A percentile compares a stretch with the other conserved stretches of the same genome.
Evolutionary conservation across 2,329 filamentous ascomycete species (phyloP).

Genomic region (Escovopsis sp.): DNA sequence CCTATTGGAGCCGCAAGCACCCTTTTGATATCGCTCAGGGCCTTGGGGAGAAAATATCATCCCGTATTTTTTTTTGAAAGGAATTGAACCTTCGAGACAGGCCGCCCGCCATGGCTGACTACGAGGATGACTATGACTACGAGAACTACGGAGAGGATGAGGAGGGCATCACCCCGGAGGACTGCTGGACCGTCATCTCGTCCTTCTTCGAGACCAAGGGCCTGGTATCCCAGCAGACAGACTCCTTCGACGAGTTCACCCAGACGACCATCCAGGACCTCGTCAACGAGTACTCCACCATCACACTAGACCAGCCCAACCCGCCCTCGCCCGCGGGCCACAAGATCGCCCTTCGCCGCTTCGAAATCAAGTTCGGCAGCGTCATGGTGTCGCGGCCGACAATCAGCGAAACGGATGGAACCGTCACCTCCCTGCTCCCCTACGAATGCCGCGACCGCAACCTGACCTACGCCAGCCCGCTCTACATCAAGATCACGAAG

Average conservation of each 20-base stretch:
- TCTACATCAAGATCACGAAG: conserved; percentile 80
- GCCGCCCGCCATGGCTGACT: conserved; percentile 33
- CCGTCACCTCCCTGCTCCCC: conserved; percentile 70
- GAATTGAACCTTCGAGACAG: not conserved
- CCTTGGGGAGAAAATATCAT: not conserved
- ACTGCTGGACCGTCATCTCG: conserved; percentile 96
- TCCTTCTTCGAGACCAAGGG: conserved; percentile 95
- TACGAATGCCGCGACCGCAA: conserved; percentile 95
- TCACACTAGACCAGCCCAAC: conserved; percentile 88
- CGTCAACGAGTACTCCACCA: conserved; percentile 77
- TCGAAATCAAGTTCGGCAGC: conserved; percentile 87
- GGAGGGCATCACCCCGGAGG: conserved; percentile 75
- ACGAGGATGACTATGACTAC: conserved; percentile 47
- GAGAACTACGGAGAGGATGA: conserved; percentile 56
- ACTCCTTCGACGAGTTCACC: conserved; percentile 97
- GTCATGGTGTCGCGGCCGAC: conserved; percentile 81
- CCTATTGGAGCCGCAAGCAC: not conserved
- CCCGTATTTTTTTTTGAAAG: no score
- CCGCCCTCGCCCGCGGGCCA: conserved; percentile 62
- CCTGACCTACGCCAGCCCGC: conserved; percentile 82
- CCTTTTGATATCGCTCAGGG: not conserved
- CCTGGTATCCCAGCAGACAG: conserved; percentile 90
- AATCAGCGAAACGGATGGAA: conserved; percentile 85
- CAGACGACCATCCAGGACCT: conserved; percentile 88
- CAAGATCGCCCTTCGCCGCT: conserved; percentile 73